Conservation (phyloP, 805 yeast species). For the Teunomyces pallodes region DNA sequence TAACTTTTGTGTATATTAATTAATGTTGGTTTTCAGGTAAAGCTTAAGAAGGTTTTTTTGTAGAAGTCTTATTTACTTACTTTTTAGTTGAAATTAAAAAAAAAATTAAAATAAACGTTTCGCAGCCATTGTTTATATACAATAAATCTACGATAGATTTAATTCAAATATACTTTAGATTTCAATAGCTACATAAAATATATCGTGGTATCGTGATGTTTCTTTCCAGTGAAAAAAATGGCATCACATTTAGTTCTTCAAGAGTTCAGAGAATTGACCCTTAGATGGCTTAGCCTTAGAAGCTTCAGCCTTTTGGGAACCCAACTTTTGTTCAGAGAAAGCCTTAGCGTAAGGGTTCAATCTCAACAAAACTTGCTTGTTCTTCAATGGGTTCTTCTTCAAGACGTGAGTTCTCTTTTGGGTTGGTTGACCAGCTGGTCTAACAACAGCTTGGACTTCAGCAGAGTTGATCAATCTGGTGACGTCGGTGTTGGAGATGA, state of each 20-base stretch:
- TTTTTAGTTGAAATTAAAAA: background rate
- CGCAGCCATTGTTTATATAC: background rate
- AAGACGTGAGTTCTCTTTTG: constrained; percentile 98
- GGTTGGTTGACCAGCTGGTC: constrained; percentile 92
- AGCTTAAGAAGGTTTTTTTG: background rate
- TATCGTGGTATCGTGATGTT: background rate
- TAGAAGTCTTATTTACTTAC: background rate
- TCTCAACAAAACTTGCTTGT: constrained; percentile 97
- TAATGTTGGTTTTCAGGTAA: background rate
- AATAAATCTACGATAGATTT: background rate
- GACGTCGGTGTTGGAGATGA: constrained; percentile 92
- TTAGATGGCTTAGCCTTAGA: constrained; percentile 64
- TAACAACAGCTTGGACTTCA: constrained; percentile 96
- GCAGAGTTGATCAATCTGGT: constrained; percentile 98
- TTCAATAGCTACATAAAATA: constrained; percentile 6
- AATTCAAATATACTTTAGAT: constrained; percentile 5
- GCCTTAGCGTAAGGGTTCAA: constrained; percentile 99
- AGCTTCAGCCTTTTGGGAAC: constrained; percentile 73
- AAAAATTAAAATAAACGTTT: background rate
- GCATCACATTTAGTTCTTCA: constrained; percentile 44
- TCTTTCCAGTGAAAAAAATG: background rate
- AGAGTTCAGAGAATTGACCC: constrained; percentile 65
- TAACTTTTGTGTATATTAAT: background rate
- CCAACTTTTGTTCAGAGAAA: constrained; percentile 86
- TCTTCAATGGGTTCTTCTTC: constrained; percentile 88